Evolutionary conservation across 352 stramenopile genomes (phyloP).

Genomic region (Phytophthora uliginosa): DNA sequence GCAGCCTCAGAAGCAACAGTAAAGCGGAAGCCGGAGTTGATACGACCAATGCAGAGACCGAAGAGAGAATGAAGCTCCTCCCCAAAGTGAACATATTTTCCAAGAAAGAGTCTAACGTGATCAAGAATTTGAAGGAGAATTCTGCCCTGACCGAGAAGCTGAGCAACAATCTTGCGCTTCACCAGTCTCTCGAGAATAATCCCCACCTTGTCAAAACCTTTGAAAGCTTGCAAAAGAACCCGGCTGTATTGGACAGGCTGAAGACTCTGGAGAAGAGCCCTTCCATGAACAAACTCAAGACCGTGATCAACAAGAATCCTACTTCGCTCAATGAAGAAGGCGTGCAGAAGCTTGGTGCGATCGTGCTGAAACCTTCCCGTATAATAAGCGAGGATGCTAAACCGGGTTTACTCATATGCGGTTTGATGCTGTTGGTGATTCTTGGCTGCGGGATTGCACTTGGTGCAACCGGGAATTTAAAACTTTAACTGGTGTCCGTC

Average conservation of each 20-base stretch:
- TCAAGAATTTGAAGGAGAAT: background rate
- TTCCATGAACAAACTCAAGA: background rate
- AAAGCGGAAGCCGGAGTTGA: background rate
- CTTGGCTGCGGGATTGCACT: too few species aligned
- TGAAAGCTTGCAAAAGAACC: background rate
- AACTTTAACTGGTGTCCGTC: too few species aligned
- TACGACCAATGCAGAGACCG: background rate
- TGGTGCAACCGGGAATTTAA: too few species aligned
- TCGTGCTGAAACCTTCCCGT: background rate
- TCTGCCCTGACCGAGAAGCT: background rate
- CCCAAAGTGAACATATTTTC: background rate
- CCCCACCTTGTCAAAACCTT: background rate
- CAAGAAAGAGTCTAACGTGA: background rate
- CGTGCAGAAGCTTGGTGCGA: background rate
- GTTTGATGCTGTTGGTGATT: too few species aligned
- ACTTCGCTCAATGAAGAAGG: background rate
- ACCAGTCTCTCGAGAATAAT: background rate
- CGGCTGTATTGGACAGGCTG: background rate
- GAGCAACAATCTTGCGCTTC: background rate
- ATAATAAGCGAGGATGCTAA: background rate
- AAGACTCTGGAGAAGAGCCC: background rate
- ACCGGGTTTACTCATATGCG: too few species aligned
- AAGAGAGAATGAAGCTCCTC: background rate
- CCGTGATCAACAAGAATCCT: background rate
- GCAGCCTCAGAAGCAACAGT: background rate